A percentile compares a stretch with the other conserved stretches of the same genome.
Evolutionary conservation across 805 yeast species (phyloP).

Genomic region (Candida chilensis): DNA sequence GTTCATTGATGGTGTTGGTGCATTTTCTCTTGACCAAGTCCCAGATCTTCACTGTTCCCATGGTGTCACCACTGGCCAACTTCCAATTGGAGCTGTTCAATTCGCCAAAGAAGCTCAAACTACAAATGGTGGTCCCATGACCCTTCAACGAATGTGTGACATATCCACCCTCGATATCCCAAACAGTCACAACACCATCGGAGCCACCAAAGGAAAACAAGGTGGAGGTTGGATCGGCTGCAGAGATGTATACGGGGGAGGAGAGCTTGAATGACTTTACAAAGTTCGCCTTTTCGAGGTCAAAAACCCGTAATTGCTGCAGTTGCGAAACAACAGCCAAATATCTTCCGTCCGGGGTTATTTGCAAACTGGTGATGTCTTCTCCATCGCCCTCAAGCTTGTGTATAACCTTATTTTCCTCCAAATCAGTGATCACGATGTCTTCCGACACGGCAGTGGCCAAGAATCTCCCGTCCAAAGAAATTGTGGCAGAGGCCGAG

Average conservation of each 20-base stretch:
- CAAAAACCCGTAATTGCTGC: slow-evolving; percentile 66
- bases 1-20: slow-evolving; percentile 57
- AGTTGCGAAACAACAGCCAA: slow-evolving; percentile 77
- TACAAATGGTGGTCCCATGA: slow-evolving; percentile 83
- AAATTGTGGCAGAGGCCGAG: slow-evolving; percentile 64
- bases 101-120: slow-evolving; percentile 66
- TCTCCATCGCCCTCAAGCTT: slow-evolving; percentile 81
- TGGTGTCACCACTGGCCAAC: slow-evolving; percentile 62
- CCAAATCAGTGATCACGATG: slow-evolving; percentile 57
- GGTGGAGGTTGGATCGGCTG: slow-evolving; percentile 74
- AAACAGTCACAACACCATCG: slow-evolving; percentile 85
- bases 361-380: slow-evolving; percentile 59
- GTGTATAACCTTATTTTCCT: slow-evolving; percentile 46
- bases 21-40: slow-evolving; percentile 70
- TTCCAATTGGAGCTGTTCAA: slow-evolving; percentile 65
- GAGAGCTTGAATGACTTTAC: slow-evolving; percentile 49
- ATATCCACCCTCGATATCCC: slow-evolving; percentile 85
- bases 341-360: slow-evolving; percentile 68
- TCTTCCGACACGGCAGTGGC: slow-evolving; percentile 81
- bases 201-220: slow-evolving; percentile 91
- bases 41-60: slow-evolving; percentile 49
- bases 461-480: slow-evolving; percentile 49
- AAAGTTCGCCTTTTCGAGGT: slow-evolving; percentile 27
- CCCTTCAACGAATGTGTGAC: slow-evolving; percentile 89
- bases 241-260: slow-evolving; percentile 76